A percentile compares a stretch with the other conserved stretches of the same genome.
These are phyloP conservation scores for Colletotrichum musicola DNA, from an alignment of 2,329 filamentous ascomycete genomes.

Conservation along the genomic window DNA sequence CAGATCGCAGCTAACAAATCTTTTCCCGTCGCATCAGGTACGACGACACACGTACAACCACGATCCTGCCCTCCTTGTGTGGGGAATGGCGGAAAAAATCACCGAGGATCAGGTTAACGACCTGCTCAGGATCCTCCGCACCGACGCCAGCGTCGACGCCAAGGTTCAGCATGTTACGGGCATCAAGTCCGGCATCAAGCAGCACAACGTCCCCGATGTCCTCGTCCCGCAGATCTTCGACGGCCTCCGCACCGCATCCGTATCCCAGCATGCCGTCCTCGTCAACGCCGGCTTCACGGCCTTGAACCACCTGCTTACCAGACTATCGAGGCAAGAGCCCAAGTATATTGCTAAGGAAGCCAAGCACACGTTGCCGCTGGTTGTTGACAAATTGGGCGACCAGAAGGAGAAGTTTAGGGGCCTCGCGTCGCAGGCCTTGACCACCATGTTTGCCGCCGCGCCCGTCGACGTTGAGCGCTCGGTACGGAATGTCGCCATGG, in stretches of 20 bases:
- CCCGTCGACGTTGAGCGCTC: slow-evolving; percentile 82
- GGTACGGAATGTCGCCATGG: slow-evolving; percentile 82
- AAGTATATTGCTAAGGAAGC: slow-evolving; percentile 79
- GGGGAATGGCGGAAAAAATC: slow-evolving; percentile 67
- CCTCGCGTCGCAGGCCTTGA: slow-evolving; percentile 80
- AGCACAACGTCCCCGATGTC: slow-evolving; percentile 86
- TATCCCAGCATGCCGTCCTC: slow-evolving; percentile 81
- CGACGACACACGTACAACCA: not conserved
- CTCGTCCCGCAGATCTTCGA: slow-evolving; percentile 83
- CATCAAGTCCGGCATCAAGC: slow-evolving; percentile 91
- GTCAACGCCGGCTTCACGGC: slow-evolving; percentile 88
- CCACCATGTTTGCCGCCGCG: slow-evolving; percentile 79
- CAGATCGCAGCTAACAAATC: slow-evolving; percentile 24
- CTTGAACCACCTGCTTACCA: slow-evolving; percentile 87
- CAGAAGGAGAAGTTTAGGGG: slow-evolving; percentile 86
- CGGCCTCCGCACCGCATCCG: slow-evolving; percentile 79
- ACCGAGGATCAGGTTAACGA: slow-evolving; percentile 70
- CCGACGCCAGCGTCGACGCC: slow-evolving; percentile 75
- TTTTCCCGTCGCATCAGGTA: slow-evolving; percentile 12
- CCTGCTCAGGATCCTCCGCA: slow-evolving; percentile 65
- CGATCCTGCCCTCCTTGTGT: slow-evolving; percentile 30
- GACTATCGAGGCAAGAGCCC: slow-evolving; percentile 86
- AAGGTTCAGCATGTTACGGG: slow-evolving; percentile 79
- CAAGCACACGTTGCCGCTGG: slow-evolving; percentile 76
- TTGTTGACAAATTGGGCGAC: slow-evolving; percentile 89